Evolutionary conservation across 495 filamentous ascomycete genomes (phyloP), one percentile per base, ranked within the genome.

Genomic region (Penicillium cosmopolitanum): DNA sequence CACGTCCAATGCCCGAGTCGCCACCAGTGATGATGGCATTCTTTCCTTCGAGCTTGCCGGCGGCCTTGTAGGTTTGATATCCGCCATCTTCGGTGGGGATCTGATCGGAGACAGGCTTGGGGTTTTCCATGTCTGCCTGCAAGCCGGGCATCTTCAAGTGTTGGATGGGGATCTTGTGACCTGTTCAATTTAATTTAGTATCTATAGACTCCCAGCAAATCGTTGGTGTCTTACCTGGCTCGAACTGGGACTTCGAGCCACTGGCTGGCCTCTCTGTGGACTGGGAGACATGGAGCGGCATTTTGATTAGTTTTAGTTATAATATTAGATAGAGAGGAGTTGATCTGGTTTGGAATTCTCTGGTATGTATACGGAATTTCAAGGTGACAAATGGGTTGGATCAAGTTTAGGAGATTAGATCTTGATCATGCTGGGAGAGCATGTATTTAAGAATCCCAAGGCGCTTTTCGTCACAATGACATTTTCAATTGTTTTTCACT

Each of bases 21-120:
- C 92, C 92, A 12, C 91, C 90, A 0, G 91, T 94, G 64, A 95
- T 95, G 52, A 95, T 73, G 33, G 89, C 90, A 44, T 84, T 88
- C 72, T 89, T 90, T 63, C 85, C 88, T 63, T 82, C 69, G 8
- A 95, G 83, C 74, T 95, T 95, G 46, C 86, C 88, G 13, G 92
- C 89, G 19, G 90, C 84, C 69, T 86, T 87, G 76, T 95, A 95
- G 55, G 78, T 82, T 63, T 90, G 85, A 71, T 86, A 90, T 13
- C 87, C 87, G 51, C 87, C 86, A 40, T 88, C 82, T 38, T 86
- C 82, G 11, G 87, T 87, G 0, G 92, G 90, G 13, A 95, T 70
- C 34, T 88, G 78, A 51, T 85, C 83, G 31, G 82, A 85, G 42
- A 82, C 74, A 0, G 92, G 87, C 44, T 83, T 77, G 1, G 85